phyloP scores from a whole-genome alignment of 2,329 filamentous ascomycete species.

The Dothistroma pini region DNA sequence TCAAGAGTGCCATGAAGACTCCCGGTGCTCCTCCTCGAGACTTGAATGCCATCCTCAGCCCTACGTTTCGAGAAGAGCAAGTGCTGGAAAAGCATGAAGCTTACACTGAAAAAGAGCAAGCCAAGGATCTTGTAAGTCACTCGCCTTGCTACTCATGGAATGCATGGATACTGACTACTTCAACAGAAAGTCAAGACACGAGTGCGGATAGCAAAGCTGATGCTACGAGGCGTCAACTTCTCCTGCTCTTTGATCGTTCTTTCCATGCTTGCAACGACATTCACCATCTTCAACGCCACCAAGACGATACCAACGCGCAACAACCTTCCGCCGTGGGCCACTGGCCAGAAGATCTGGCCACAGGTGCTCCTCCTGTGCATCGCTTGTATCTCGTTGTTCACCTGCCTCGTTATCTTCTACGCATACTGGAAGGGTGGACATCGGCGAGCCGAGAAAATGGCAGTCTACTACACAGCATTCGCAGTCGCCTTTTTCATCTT shows the following conservation, averaged over 20 bases:
- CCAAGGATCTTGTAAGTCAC: slow-evolving; percentile 73
- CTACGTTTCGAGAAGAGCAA: slow-evolving; percentile 86
- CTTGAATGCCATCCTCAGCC: slow-evolving; percentile 73
- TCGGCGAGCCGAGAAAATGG: slow-evolving; percentile 82
- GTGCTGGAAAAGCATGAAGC: slow-evolving; percentile 79
- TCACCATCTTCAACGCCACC: slow-evolving; percentile 90
- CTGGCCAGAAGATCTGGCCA: slow-evolving; percentile 77
- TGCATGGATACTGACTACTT: slow-evolving; percentile 37
- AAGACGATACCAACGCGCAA: slow-evolving; percentile 70
- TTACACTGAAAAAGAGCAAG: slow-evolving; percentile 80
- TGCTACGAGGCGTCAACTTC: slow-evolving; percentile 94
- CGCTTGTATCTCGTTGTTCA: slow-evolving; percentile 72
- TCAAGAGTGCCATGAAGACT: slow-evolving; percentile 87
- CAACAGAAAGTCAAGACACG: slow-evolving; percentile 83
- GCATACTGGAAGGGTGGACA: slow-evolving; percentile 89
- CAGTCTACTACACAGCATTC: slow-evolving; percentile 93
- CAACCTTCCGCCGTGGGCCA: slow-evolving; percentile 79
- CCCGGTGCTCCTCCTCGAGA: slow-evolving; percentile 75
- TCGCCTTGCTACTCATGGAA: background rate
- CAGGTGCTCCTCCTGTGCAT: slow-evolving; percentile 79
- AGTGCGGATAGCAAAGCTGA: slow-evolving; percentile 88
- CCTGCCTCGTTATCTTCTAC: slow-evolving; percentile 75
- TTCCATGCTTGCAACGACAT: slow-evolving; percentile 80
- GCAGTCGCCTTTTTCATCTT: slow-evolving; percentile 91
- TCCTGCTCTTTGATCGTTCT: slow-evolving; percentile 94